These are phyloP conservation scores for Collybia mongolica DNA, from an alignment of 768 basidiomycete species.

Conservation along the genomic window DNA sequence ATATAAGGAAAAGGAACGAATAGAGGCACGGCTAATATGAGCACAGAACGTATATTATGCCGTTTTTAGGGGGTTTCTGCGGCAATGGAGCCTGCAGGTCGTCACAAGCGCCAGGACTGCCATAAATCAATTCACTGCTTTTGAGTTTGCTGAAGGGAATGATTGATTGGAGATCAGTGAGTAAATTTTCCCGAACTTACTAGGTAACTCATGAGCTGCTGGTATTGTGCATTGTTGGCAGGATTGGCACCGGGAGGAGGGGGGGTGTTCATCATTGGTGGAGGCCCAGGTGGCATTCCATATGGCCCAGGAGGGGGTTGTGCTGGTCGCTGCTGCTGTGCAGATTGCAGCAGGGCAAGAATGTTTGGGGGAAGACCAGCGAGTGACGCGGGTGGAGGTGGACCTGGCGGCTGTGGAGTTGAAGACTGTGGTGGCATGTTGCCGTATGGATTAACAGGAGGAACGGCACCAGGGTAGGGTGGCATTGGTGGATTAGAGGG, in stretches of 20 bases:
- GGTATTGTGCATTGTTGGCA: constrained; percentile 48
- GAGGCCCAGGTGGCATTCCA: constrained; percentile 31
- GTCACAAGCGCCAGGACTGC: neutral
- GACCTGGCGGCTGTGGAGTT: constrained; percentile 26
- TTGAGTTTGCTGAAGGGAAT: constrained; percentile 30
- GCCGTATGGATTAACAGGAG: constrained; percentile 31
- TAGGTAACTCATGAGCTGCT: constrained; percentile 69
- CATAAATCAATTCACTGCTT: constrained; percentile 9
- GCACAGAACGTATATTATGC: neutral
- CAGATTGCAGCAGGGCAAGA: constrained; percentile 58
- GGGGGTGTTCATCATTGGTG: constrained; percentile 42
- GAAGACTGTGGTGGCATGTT: constrained; percentile 16
- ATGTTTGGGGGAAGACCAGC: constrained; percentile 64
- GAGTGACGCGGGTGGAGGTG: constrained; percentile 34
- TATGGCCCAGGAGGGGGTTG: constrained; percentile 35
- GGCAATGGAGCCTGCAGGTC: neutral
- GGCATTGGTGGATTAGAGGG: constrained; percentile 28
- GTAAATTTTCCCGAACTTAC: constrained; percentile 34
- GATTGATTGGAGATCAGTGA: neutral
- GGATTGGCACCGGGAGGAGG: constrained; percentile 42
- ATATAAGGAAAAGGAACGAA: neutral
- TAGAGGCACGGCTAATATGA: neutral
- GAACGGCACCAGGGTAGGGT: constrained; percentile 28
- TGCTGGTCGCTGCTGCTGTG: constrained; percentile 42
- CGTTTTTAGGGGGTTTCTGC: too few relatives aligned